Percentiles rank a stretch among this genome's conserved stretches.
phyloP scores from a whole-genome alignment of 2,329 filamentous ascomycete species.

The Colletotrichum noveboracense region DNA sequence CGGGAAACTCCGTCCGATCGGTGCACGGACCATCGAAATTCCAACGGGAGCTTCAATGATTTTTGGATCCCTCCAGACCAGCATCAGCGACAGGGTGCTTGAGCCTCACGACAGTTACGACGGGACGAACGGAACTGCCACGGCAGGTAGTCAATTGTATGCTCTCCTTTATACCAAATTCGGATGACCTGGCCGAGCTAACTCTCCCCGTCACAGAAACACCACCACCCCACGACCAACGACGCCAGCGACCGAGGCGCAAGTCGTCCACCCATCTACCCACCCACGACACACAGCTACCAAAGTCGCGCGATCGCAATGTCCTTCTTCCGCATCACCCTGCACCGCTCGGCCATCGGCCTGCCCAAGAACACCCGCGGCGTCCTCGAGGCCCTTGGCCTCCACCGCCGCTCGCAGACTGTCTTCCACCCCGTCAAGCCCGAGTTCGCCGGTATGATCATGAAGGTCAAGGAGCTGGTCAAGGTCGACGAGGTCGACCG shows the following conservation, averaged over 20 bases:
- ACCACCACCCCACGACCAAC: background rate
- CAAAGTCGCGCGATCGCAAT: conserved; percentile 43
- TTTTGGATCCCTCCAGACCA: conserved; percentile 1
- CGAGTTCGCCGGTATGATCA: conserved; percentile 86
- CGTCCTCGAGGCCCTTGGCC: conserved; percentile 83
- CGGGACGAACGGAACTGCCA: background rate
- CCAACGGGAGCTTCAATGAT: background rate
- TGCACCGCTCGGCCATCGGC: conserved; percentile 88
- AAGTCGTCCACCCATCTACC: background rate
- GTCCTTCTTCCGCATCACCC: conserved; percentile 89
- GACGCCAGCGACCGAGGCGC: background rate
- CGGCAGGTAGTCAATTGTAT: background rate
- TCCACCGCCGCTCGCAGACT: conserved; percentile 82
- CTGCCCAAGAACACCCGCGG: conserved; percentile 80
- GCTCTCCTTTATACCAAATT: too few relatives aligned
- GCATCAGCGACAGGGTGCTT: background rate
- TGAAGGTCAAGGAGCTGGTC: conserved; percentile 93
- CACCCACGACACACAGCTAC: accelerated
- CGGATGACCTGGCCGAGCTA: accelerated
- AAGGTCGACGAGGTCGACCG: conserved; percentile 78
- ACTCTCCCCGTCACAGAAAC: background rate
- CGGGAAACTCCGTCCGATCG: background rate
- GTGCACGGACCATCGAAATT: background rate
- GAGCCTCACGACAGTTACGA: background rate
- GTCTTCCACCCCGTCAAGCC: conserved; percentile 88